Conservation (phyloP, 2,329 filamentous ascomycete species). For the Paracamarosporium sp. region DNA sequence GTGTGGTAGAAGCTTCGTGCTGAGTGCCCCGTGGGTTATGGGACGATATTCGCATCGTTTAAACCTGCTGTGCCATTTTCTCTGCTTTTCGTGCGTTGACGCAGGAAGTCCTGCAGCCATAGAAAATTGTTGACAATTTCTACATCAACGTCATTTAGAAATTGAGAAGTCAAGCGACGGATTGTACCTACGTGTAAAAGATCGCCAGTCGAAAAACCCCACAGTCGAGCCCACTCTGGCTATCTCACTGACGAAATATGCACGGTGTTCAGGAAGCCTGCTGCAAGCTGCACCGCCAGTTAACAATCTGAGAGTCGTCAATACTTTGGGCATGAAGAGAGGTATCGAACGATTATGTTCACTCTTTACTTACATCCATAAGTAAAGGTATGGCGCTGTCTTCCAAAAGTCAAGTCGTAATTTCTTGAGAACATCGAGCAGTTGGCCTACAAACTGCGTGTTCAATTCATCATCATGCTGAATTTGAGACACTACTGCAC, state of each 20-base stretch:
- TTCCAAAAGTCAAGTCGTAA: slow-evolving; percentile 18
- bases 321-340: not conserved
- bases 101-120: slow-evolving; percentile 9
- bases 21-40: too few species aligned
- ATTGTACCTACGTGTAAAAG: not conserved
- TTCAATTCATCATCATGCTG: slow-evolving; percentile 22
- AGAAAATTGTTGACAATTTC: not conserved
- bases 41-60: too few species aligned
- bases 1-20: too few species aligned
- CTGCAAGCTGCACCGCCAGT: slow-evolving; percentile 15
- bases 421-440: slow-evolving; percentile 11
- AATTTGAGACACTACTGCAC: slow-evolving; percentile 17
- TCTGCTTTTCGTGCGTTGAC: not conserved
- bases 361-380: slow-evolving; percentile 15
- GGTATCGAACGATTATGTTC: not conserved
- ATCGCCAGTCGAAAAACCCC: slow-evolving; percentile 17
- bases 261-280: slow-evolving; percentile 4
- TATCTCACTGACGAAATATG: slow-evolving; percentile 20
- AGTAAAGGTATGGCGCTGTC: slow-evolving; percentile 18
- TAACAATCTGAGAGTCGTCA: slow-evolving; percentile 1
- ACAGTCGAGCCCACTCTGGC: slow-evolving; percentile 13
- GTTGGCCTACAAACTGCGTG: slow-evolving; percentile 9
- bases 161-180: not conserved
- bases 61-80: not conserved
- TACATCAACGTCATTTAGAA: too few species aligned